phyloP scores from a whole-genome alignment of 2,329 filamentous ascomycete genomes.

The Trichoderma atroviride region DNA sequence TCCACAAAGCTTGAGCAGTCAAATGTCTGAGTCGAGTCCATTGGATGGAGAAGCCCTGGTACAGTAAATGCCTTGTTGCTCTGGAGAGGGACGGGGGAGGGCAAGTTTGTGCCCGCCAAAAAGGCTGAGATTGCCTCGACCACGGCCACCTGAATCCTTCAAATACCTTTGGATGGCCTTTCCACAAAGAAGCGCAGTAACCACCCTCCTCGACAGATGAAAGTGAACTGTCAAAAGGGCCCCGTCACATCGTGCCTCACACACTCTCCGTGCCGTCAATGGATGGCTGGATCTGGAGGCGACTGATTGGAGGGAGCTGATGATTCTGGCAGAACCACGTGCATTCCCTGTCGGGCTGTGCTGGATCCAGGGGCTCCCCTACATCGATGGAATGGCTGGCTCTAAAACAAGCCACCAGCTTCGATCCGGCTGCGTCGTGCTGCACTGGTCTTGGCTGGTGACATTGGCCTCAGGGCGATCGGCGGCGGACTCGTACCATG shows the following conservation, averaged over 20 bases:
- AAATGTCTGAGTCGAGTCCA: not conserved
- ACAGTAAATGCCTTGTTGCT: not conserved
- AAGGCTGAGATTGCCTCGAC: not conserved
- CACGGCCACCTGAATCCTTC: not conserved
- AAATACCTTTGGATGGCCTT: not conserved
- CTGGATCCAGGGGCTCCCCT: slow-evolving; percentile 24
- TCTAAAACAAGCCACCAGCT: slow-evolving; percentile 24
- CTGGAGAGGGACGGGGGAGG: not conserved
- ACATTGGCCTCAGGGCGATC: slow-evolving; percentile 4
- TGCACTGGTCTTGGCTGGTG: not conserved
- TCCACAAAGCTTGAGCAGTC: not conserved
- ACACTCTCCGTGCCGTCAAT: not conserved
- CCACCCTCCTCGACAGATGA: not conserved
- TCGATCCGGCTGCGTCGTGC: slow-evolving; percentile 17
- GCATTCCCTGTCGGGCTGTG: slow-evolving; percentile 15
- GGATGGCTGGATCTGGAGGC: not conserved
- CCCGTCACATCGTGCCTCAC: slow-evolving; percentile 5
- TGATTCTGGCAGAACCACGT: slow-evolving; percentile 21
- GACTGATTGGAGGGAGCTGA: slow-evolving; percentile 7
- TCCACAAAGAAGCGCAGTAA: not conserved
- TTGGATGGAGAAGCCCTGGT: not conserved
- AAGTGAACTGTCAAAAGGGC: not conserved
- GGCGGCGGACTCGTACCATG: not conserved
- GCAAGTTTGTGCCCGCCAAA: not conserved
- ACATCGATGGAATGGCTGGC: not conserved